phyloP scores from a whole-genome alignment of 2,329 filamentous ascomycete genomes.

The Colletotrichum sp. region DNA sequence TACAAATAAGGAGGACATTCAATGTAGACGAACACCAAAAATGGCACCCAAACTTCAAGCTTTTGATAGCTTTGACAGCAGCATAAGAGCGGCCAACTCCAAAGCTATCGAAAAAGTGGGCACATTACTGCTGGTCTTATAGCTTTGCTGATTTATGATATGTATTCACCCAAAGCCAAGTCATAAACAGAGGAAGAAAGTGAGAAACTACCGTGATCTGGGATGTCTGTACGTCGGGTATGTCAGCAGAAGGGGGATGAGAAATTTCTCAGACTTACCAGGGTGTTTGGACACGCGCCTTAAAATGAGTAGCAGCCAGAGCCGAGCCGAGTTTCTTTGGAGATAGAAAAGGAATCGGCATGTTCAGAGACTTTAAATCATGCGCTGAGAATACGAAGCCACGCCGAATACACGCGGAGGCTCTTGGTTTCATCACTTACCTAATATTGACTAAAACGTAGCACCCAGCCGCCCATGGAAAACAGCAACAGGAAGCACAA shows the following conservation, averaged over 20 bases:
- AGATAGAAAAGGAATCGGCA: fast-evolving
- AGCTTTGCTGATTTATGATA: no score
- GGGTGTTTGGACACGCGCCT: fast-evolving
- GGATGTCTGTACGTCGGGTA: fast-evolving
- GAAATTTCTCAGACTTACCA: background rate
- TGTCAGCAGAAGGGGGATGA: fast-evolving
- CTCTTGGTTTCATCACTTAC: background rate
- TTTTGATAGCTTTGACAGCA: fast-evolving
- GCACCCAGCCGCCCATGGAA: fast-evolving
- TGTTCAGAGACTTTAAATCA: fast-evolving
- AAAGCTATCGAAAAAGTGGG: no score
- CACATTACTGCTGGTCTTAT: background rate
- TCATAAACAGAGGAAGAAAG: no score
- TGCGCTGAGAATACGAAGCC: fast-evolving
- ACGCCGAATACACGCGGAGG: fast-evolving
- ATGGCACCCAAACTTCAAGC: no score
- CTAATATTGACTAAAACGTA: fast-evolving
- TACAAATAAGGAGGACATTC: fast-evolving
- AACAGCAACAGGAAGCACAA: fast-evolving
- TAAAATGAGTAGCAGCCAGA: fast-evolving
- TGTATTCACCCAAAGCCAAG: no score
- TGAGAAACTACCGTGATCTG: fast-evolving
- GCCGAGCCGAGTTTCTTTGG: fast-evolving
- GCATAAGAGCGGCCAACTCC: background rate
- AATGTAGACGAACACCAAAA: no score